Conservation (phyloP, 2,329 filamentous ascomycete genomes). For the Verruconis gallopava region DNA sequence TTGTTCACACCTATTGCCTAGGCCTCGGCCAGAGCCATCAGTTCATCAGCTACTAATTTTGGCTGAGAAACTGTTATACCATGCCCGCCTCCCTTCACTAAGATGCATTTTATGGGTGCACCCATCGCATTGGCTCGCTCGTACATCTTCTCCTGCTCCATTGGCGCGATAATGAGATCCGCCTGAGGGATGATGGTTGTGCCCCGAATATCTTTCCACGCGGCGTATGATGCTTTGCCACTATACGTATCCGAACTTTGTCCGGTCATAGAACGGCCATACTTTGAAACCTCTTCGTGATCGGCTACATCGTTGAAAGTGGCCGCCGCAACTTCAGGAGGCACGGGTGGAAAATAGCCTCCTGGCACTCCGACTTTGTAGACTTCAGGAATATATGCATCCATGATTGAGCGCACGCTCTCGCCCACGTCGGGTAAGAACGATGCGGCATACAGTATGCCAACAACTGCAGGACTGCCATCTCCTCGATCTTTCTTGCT, state of each 20-base stretch:
- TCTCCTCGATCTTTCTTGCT: background rate
- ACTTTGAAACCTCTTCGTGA: background rate
- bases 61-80: background rate
- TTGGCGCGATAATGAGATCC: background rate
- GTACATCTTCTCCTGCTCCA: conserved; percentile 2
- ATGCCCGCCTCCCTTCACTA: background rate
- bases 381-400: background rate
- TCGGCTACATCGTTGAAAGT: background rate
- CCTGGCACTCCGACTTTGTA: background rate
- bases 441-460: background rate
- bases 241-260: conserved; percentile 1
- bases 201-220: background rate
- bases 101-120: background rate
- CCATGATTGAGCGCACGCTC: background rate
- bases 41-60: background rate
- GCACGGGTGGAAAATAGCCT: background rate
- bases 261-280: background rate
- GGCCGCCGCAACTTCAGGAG: background rate
- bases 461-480: background rate
- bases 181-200: background rate
- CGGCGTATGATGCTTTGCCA: background rate
- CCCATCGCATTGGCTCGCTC: background rate
- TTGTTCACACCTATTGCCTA: too few species aligned
- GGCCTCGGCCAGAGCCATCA: background rate
- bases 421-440: background rate